Conservation (phyloP, 441 rosid genomes). For the Populus tomentosa region DNA sequence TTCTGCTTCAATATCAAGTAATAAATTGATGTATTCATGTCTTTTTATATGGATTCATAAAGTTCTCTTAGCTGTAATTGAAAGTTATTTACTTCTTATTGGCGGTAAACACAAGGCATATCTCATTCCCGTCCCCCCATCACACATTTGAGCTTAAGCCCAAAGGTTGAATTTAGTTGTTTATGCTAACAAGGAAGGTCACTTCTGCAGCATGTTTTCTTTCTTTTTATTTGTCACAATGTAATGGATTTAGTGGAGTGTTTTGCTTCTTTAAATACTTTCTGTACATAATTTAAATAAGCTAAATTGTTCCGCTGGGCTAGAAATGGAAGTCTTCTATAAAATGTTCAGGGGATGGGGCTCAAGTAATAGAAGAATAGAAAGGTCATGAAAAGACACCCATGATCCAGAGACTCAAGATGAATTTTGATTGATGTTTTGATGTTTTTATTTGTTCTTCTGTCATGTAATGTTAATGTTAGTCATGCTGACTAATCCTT, state of each 20-base stretch:
- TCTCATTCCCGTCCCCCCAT: constrained; percentile 4
- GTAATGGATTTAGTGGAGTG: background rate
- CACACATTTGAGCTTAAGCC: background rate
- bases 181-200: background rate
- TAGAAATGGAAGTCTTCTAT: background rate
- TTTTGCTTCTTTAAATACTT: background rate
- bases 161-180: background rate
- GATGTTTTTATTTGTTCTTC: background rate
- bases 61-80: too few species aligned
- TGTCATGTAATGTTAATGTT: background rate
- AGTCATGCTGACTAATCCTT: constrained; percentile 14
- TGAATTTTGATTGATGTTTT: background rate
- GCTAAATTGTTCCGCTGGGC: background rate
- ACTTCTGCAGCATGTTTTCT: background rate
- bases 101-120: background rate
- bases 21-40: background rate
- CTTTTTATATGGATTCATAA: too few species aligned
- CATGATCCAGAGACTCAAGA: background rate
- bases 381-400: background rate
- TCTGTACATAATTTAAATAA: background rate
- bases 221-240: background rate
- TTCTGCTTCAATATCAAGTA: background rate
- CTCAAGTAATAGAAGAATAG: background rate
- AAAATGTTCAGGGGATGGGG: background rate
- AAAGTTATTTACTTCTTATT: too few species aligned